Conservation (phyloP, 805 yeast genomes). For the Cyberlindnera euphorbiiphila region DNA sequence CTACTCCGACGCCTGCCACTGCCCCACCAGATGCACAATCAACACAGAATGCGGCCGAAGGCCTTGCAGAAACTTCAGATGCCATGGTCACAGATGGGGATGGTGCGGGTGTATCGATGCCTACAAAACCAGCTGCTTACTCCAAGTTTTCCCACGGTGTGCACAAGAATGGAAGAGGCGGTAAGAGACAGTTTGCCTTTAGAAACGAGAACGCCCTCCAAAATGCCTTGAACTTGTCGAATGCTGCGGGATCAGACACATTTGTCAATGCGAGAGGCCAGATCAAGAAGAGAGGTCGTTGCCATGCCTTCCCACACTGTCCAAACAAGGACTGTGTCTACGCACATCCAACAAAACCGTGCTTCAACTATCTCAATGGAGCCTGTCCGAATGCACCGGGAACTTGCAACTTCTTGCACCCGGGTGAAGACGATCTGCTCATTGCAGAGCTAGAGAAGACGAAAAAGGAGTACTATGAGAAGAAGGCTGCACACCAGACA, state of each 20-base stretch:
- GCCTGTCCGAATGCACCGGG: constrained; percentile 77
- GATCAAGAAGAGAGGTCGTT: constrained; percentile 57
- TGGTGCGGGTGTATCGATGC: constrained; percentile 6
- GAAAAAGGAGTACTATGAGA: constrained; percentile 46
- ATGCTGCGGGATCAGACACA: constrained; percentile 29
- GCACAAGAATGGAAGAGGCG: constrained; percentile 16
- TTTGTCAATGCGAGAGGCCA: constrained; percentile 31
- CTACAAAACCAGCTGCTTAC: constrained; percentile 20
- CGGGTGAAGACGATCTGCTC: constrained; percentile 76
- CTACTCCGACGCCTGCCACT: too few relatives aligned
- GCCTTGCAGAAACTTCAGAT: constrained; percentile 3
- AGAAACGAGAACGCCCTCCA: constrained; percentile 34
- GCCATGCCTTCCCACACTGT: constrained; percentile 71
- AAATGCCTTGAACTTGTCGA: constrained; percentile 36
- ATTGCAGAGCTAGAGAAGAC: constrained; percentile 65
- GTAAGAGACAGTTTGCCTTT: constrained; percentile 23
- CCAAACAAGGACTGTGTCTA: constrained; percentile 62
- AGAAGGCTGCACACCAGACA: constrained; percentile 31
- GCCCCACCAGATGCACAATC: too few relatives aligned
- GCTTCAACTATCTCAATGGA: constrained; percentile 59
- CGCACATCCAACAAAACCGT: constrained; percentile 76
- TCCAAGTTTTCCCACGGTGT: constrained; percentile 7
- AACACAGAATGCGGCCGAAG: constrained; percentile 8
- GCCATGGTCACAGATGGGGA: constrained; percentile 3
- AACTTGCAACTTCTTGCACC: constrained; percentile 79